Conservation (phyloP, 2,329 filamentous ascomycete species). For the Colletotrichum orchidophilum region DNA sequence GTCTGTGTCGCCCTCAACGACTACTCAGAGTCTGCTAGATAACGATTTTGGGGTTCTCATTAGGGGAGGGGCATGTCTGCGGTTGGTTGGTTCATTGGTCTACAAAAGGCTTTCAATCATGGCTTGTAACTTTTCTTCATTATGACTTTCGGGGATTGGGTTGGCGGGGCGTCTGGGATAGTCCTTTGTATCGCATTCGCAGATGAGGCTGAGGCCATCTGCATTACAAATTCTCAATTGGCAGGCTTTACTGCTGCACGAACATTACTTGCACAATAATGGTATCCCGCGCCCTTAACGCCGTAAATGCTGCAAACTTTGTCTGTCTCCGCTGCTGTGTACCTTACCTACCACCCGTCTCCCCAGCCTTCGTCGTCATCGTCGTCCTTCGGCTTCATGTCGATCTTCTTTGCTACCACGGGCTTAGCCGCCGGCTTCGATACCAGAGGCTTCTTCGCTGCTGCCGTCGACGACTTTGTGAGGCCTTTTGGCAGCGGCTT, state of each 20-base stretch:
- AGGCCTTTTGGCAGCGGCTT: constrained; percentile 88
- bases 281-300: constrained; percentile 30
- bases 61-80: neutral
- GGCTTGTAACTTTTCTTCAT: constrained; percentile 18
- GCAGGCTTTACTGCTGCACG: constrained; percentile 21
- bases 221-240: constrained; percentile 14
- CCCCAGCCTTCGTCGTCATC: constrained; percentile 73
- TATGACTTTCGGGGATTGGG: constrained; percentile 24
- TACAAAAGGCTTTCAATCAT: constrained; percentile 6
- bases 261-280: constrained; percentile 22
- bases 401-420: constrained; percentile 70
- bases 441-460: constrained; percentile 52
- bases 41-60: constrained; percentile 19
- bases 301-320: constrained; percentile 24
- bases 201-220: constrained; percentile 24
- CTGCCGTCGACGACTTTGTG: constrained; percentile 61
- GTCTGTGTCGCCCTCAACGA: constrained; percentile 95
- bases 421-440: constrained; percentile 51
- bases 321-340: neutral
- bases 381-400: constrained; percentile 71
- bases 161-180: constrained; percentile 36
- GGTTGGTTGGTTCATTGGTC: constrained; percentile 12
- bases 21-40: constrained; percentile 66
- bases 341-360: constrained; percentile 64
- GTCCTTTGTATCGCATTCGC: constrained; percentile 21